Evolutionary conservation across 352 stramenopile species (phyloP).

Genomic region (Pythium utonaiense): DNA sequence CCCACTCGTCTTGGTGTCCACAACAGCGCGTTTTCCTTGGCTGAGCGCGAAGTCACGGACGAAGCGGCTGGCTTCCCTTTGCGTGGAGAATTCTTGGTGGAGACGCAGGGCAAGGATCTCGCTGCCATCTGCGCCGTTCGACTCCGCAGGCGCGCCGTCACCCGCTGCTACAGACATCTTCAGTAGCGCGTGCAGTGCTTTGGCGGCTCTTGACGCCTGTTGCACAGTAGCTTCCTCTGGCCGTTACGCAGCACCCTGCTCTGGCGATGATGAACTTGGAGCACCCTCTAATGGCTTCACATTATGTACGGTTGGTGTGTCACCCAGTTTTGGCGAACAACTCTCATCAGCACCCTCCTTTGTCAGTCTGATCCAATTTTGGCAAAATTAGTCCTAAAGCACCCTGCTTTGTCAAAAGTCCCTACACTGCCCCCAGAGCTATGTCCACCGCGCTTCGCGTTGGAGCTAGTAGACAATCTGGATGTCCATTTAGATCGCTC

Average conservation of each 20-base stretch:
- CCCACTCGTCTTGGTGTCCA: no score
- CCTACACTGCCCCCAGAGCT: no score
- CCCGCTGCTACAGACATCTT: background rate
- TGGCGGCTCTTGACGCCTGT: background rate
- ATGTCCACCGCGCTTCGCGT: no score
- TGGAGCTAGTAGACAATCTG: no score
- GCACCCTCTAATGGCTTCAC: background rate
- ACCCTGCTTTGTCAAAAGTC: slow-evolving; percentile 1
- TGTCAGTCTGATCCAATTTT: background rate
- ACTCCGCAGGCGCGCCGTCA: background rate
- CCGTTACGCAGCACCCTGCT: background rate
- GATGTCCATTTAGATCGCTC: no score
- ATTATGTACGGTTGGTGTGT: background rate
- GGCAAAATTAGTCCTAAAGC: background rate
- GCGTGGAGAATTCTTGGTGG: no score
- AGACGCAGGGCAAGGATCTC: background rate
- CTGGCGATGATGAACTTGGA: background rate
- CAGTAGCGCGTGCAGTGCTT: background rate
- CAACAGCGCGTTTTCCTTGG: no score
- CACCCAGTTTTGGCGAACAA: background rate
- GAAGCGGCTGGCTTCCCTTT: no score
- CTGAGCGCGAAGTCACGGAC: no score
- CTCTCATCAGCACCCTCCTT: background rate
- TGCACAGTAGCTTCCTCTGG: background rate
- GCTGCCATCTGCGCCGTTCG: background rate